A percentile compares a stretch with the other conserved stretches of the same genome.
These are phyloP conservation scores for Dentipellis fragilis DNA, from an alignment of 768 basidiomycete genomes.

Conservation along the genomic window DNA sequence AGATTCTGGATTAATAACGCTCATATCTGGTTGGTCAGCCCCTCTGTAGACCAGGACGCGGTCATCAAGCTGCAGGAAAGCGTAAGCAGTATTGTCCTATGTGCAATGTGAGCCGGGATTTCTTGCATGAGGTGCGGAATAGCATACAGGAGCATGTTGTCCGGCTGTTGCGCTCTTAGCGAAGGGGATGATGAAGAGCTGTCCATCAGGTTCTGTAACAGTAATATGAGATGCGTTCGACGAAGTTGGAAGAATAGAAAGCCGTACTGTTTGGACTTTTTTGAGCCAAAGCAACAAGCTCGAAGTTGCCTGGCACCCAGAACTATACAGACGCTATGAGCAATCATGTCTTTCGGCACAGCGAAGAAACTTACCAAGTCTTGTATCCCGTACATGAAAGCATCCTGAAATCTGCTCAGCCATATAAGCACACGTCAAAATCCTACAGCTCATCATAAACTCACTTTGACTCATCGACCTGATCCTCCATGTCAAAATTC, in stretches of 20 bases:
- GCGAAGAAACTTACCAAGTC: slow-evolving; percentile 45
- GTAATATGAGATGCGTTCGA: slow-evolving; percentile 3
- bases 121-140: not conserved
- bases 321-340: slow-evolving; percentile 42
- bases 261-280: slow-evolving; percentile 40
- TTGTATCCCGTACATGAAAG: slow-evolving; percentile 75
- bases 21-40: slow-evolving; percentile 96
- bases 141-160: slow-evolving; percentile 79
- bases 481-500: slow-evolving; percentile 60
- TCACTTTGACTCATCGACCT: slow-evolving; percentile 40
- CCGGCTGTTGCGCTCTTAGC: slow-evolving; percentile 90
- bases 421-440: slow-evolving; percentile 4
- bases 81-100: slow-evolving; percentile 92
- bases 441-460: slow-evolving; percentile 13
- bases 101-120: slow-evolving; percentile 3
- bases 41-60: slow-evolving; percentile 89
- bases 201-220: slow-evolving; percentile 44
- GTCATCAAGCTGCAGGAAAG: slow-evolving; percentile 93
- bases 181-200: slow-evolving; percentile 82
- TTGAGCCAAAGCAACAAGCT: slow-evolving; percentile 67
- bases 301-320: slow-evolving; percentile 90
- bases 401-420: slow-evolving; percentile 52
- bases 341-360: not conserved
- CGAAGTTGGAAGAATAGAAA: not conserved
- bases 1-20: slow-evolving; percentile 94